Evolutionary conservation across 345 rosid species (phyloP).

Genomic region (Mercurialis annua): DNA sequence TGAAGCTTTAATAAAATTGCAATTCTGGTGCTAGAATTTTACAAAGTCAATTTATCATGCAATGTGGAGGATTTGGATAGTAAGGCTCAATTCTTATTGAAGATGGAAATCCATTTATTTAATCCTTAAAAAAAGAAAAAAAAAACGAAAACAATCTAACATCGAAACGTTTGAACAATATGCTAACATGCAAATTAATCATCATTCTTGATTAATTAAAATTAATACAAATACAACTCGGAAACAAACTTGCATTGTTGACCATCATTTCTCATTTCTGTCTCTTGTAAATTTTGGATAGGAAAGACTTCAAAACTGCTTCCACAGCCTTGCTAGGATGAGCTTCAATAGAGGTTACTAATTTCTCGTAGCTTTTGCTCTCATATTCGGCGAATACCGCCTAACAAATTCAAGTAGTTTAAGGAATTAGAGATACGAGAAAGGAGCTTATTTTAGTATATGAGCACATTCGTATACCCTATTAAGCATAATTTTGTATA

Average conservation of each 20-base stretch:
- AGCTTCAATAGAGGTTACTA: conserved; percentile 55
- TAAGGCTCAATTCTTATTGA: conserved; percentile 6
- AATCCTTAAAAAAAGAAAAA: not conserved
- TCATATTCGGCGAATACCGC: conserved; percentile 66
- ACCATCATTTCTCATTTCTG: conserved; percentile 29
- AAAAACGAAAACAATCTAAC: not conserved
- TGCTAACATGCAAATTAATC: not conserved
- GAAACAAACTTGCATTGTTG: not conserved
- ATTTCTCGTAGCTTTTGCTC: conserved; percentile 68
- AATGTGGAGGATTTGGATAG: not conserved
- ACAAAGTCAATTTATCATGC: too few relatives aligned
- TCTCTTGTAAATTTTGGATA: conserved; percentile 89
- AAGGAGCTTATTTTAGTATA: too few relatives aligned
- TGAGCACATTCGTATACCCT: not conserved
- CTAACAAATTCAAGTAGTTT: conserved; percentile 28
- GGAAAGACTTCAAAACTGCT: conserved; percentile 77
- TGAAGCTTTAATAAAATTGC: too few relatives aligned
- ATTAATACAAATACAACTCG: conserved; percentile 4
- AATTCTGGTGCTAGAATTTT: too few relatives aligned
- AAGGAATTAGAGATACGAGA: not conserved
- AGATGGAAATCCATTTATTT: not conserved
- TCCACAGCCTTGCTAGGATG: conserved; percentile 71
- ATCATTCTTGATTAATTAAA: not conserved
- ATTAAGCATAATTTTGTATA: too few relatives aligned
- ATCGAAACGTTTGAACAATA: not conserved